A percentile compares a stretch with the other conserved stretches of the same genome.
Conservation (phyloP, 352 stramenopile species). For the Phytophthora fragariae region DNA sequence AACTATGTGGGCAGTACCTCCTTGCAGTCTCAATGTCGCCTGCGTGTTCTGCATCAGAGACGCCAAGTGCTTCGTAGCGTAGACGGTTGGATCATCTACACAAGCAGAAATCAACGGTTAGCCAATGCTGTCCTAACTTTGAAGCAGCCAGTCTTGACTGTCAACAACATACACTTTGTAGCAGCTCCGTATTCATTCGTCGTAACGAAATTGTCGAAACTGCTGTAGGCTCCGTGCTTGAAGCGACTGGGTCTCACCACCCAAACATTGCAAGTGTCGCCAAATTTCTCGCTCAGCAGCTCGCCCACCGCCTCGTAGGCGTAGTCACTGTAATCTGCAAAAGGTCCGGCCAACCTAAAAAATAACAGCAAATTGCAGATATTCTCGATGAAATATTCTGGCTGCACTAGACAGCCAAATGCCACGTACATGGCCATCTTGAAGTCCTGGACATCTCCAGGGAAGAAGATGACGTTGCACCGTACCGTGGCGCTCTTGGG, state of each 20-base stretch:
- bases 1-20: slow-evolving; percentile 25
- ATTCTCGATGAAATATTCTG: too few relatives aligned
- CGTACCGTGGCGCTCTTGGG: slow-evolving; percentile 25
- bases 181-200: slow-evolving; percentile 66
- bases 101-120: not conserved
- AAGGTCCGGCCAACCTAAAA: slow-evolving; percentile 39
- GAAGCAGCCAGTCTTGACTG: not conserved
- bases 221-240: slow-evolving; percentile 58
- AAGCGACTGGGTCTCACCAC: slow-evolving; percentile 58
- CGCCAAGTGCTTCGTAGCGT: slow-evolving; percentile 48
- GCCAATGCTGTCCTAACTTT: not conserved
- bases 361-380: slow-evolving; percentile 1
- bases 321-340: slow-evolving; percentile 59
- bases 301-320: slow-evolving; percentile 59
- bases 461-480: slow-evolving; percentile 76
- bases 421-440: slow-evolving; percentile 50
- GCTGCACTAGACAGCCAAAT: too few relatives aligned
- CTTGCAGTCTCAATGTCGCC: slow-evolving; percentile 28
- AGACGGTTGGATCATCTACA: slow-evolving; percentile 46
- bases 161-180: slow-evolving; percentile 44
- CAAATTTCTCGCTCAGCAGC: slow-evolving; percentile 63
- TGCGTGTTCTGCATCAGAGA: slow-evolving; percentile 52
- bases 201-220: slow-evolving; percentile 69
- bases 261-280: slow-evolving; percentile 61
- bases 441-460: slow-evolving; percentile 73